Evolutionary conservation across 768 basidiomycete species (phyloP).

Genomic region (Suillus americanus): DNA sequence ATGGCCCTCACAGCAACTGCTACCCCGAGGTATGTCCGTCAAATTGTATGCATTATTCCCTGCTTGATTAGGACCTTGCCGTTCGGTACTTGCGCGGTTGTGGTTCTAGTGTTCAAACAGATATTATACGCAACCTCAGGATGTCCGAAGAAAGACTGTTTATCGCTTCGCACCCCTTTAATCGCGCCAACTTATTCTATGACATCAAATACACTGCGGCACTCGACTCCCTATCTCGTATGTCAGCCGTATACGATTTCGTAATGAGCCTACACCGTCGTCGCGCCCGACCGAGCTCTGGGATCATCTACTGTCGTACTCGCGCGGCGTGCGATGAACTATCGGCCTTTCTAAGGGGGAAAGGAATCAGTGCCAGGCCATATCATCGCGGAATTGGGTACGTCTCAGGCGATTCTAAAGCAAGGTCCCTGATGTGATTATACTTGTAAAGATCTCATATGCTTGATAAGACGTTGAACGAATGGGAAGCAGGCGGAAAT

Average conservation of each 20-base stretch:
- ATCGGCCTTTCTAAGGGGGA: conserved; percentile 58
- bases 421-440: background rate
- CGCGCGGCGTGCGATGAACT: conserved; percentile 67
- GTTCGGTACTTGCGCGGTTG: background rate
- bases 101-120: conserved; percentile 60
- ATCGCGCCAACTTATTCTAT: conserved; percentile 77
- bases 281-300: conserved; percentile 59
- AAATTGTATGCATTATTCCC: background rate
- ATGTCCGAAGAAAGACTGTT: conserved; percentile 58
- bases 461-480: conserved; percentile 54
- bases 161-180: conserved; percentile 76
- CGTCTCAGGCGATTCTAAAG: conserved; percentile 6
- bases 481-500: conserved; percentile 57
- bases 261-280: conserved; percentile 62
- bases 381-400: conserved; percentile 76
- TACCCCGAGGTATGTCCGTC: conserved; percentile 54
- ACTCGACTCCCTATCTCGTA: conserved; percentile 51
- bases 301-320: conserved; percentile 78
- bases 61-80: background rate
- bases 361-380: conserved; percentile 64
- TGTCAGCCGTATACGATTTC: conserved; percentile 66
- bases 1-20: conserved; percentile 90
- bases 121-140: conserved; percentile 67
- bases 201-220: conserved; percentile 68
- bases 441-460: conserved; percentile 37